Conservation (phyloP, 164 flowering plant genomes). For the grape (Vitis vinifera) region DNA sequence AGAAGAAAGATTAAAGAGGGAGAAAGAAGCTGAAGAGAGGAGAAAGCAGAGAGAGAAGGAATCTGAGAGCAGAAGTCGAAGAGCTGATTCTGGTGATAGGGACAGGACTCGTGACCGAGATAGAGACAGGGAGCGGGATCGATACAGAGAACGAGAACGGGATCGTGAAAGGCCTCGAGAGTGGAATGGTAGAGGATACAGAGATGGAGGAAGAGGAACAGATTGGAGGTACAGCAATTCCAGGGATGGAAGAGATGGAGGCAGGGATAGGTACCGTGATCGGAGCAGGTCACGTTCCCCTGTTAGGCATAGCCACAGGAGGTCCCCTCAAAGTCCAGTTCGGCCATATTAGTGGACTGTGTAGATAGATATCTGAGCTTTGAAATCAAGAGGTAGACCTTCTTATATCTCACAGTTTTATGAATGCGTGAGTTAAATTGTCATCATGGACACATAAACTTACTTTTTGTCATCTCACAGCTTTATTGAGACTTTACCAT, state of each 20-base stretch:
- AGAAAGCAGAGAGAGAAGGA: slow-evolving; percentile 78
- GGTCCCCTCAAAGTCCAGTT: slow-evolving; percentile 70
- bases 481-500: slow-evolving; percentile 58
- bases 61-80: slow-evolving; percentile 46
- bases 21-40: slow-evolving; percentile 89
- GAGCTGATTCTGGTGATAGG: slow-evolving; percentile 73
- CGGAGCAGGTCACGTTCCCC: slow-evolving; percentile 88
- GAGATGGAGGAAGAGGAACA: slow-evolving; percentile 59
- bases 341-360: slow-evolving; percentile 44
- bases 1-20: slow-evolving; percentile 82
- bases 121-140: slow-evolving; percentile 48
- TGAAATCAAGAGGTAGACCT: slow-evolving; percentile 66
- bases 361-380: slow-evolving; percentile 38
- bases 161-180: slow-evolving; percentile 64
- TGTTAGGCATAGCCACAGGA: slow-evolving; percentile 58
- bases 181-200: slow-evolving; percentile 54
- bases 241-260: slow-evolving; percentile 72
- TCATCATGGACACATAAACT: slow-evolving; percentile 38
- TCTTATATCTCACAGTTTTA: slow-evolving; percentile 27
- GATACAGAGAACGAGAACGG: slow-evolving; percentile 44
- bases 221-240: slow-evolving; percentile 49
- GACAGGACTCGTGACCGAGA: slow-evolving; percentile 66
- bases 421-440: slow-evolving; percentile 29
- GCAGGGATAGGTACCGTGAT: slow-evolving; percentile 66
- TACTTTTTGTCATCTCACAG: slow-evolving; percentile 60